Base-by-base conservation (phyloP, 2,329 filamentous ascomycete genomes). In the Sphaceloma murrayae region DNA sequence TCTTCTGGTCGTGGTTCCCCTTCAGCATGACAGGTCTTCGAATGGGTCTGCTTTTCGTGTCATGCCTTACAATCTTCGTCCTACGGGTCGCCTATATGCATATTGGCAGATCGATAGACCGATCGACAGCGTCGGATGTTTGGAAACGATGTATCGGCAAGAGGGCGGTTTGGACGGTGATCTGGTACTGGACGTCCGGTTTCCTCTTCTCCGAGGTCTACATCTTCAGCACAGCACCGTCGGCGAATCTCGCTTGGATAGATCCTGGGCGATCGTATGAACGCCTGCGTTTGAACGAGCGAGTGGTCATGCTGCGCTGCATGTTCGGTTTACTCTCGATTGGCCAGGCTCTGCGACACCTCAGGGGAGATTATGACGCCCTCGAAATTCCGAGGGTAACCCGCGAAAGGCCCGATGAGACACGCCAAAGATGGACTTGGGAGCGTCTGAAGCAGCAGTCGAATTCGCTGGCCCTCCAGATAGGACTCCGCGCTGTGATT, bases 1-100 rank as follows among this genome's bases (percentile, higher is more conserved):
- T 78, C 40, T 67, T 94, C 49, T 94, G 86, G 87, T 70, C 79
- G 54, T 89, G 85, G 82, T 86, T 94, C 53, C 87, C 87, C 17
- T 56, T 94, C 29, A 84, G 86, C 42, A 72, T 73, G 45, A 77
- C 82, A 33, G 86, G 85, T 48, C 62, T 93, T 45, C 82, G 87
- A 54, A 75, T 85, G 4, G 59, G 80, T 11, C 72, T 86, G 50
- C 74, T 95, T 51, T 89, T 88, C 65, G 67, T 83, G 49, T 82
- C 80, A 54, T 78, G 77, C 48, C 75, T 95, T 48, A 69, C 78
- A 46, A 74, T 95, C 53, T 84, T 94, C 65, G 74, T 94, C 53
- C 75, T 95, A 42, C 85, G 88, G 56, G 85, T 95, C 56, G 56
- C 60, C 11, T 61, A 61, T 46, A 47, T 62, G 33, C 59, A 62